Conservation (phyloP, 192 early-diverging fungal genomes). For the Geosiphon pyriformis region DNA sequence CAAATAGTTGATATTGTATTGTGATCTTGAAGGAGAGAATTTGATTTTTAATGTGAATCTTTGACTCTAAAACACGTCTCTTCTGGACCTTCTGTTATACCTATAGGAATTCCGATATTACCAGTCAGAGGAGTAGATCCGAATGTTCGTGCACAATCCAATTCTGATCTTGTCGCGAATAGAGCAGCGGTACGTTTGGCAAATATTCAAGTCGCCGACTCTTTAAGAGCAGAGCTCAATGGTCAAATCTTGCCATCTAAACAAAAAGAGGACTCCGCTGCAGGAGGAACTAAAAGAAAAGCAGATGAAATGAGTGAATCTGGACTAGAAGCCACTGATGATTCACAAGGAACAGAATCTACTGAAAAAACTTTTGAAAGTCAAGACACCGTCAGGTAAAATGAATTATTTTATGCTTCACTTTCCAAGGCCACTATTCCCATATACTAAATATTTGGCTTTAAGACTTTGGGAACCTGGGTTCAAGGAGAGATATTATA, state of each 20-base stretch:
- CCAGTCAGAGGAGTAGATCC: constrained; percentile 15
- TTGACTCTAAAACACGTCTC: neutral
- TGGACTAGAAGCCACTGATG: constrained; percentile 26
- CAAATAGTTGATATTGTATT: neutral
- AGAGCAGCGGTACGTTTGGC: constrained; percentile 36
- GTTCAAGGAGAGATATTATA: constrained; percentile 71
- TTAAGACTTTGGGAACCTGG: constrained; percentile 71
- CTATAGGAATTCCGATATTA: constrained; percentile 10
- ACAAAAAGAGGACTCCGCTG: no score
- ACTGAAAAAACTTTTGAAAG: no score
- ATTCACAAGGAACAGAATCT: constrained; percentile 54
- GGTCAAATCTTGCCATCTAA: no score
- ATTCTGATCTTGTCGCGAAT: constrained; percentile 42
- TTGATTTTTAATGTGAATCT: neutral
- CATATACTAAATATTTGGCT: constrained; percentile 1
- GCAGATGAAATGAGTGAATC: constrained; percentile 42
- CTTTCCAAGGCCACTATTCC: no score
- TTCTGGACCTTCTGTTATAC: neutral
- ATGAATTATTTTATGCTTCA: neutral
- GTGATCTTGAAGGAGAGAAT: neutral
- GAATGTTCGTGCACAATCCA: constrained; percentile 24
- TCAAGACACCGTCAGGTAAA: constrained; percentile 43
- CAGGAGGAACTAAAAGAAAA: constrained; percentile 39
- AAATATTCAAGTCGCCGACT: constrained; percentile 55
- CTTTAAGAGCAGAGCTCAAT: constrained; percentile 57